Conservation (phyloP, 2,329 filamentous ascomycete genomes). For the Albophoma yamanashiensis region DNA sequence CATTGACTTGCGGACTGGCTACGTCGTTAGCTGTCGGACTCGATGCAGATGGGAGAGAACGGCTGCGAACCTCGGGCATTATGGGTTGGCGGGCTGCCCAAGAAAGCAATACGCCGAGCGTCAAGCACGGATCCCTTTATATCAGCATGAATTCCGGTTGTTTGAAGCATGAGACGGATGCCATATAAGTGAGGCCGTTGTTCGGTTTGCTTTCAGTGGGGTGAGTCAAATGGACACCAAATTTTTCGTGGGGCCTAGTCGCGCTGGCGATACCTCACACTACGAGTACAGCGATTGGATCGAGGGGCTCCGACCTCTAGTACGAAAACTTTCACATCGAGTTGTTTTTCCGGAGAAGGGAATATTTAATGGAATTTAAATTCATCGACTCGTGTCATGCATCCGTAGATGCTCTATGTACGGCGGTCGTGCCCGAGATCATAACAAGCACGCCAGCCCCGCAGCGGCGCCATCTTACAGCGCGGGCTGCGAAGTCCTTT, state of each 20-base stretch:
- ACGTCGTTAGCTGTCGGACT: not conserved
- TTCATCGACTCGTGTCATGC: conserved; percentile 1
- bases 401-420: conserved; percentile 3
- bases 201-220: not conserved
- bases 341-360: not conserved
- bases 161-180: not conserved
- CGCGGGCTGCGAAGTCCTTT: not conserved
- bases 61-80: not conserved
- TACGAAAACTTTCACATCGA: not conserved
- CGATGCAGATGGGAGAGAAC: no score
- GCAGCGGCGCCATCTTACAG: not conserved
- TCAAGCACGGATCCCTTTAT: not conserved
- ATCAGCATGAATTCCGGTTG: not conserved
- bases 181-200: not conserved
- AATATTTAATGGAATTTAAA: not conserved
- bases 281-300: not conserved
- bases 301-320: not conserved
- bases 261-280: not conserved
- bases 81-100: not conserved
- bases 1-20: conserved; percentile 3
- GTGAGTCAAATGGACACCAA: not conserved
- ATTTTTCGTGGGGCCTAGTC: not conserved
- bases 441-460: not conserved
- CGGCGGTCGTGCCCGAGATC: not conserved
- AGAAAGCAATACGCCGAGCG: not conserved